Conservation (phyloP, 2,329 filamentous ascomycete species). For the Raffaelea albimanens region DNA sequence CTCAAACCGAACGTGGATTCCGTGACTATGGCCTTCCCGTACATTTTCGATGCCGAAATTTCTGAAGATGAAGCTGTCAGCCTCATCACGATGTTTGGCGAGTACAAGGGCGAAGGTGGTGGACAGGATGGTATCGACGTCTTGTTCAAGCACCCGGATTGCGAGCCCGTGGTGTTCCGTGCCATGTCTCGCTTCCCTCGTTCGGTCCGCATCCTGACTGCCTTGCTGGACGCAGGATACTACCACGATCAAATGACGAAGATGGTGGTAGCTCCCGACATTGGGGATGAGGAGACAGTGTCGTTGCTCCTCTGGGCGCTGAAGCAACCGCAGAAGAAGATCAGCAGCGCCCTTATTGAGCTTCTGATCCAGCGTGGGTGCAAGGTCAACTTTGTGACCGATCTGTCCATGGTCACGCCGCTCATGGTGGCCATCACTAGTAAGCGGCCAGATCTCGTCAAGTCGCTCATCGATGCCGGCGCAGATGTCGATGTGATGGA, state of each 20-base stretch:
- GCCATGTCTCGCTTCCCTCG: constrained; percentile 46
- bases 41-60: constrained; percentile 42
- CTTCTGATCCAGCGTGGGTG: constrained; percentile 44
- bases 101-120: constrained; percentile 37
- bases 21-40: constrained; percentile 44
- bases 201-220: constrained; percentile 40
- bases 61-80: constrained; percentile 40
- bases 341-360: constrained; percentile 49
- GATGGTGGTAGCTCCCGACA: constrained; percentile 32
- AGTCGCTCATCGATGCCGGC: constrained; percentile 44
- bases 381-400: constrained; percentile 47
- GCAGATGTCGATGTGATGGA: constrained; percentile 52
- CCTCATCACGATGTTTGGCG: constrained; percentile 41
- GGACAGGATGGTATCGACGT: constrained; percentile 38
- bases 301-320: constrained; percentile 53
- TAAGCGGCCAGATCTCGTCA: constrained; percentile 47
- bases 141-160: constrained; percentile 31
- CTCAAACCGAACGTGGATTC: constrained; percentile 39
- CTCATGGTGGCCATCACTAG: constrained; percentile 50
- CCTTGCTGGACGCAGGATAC: constrained; percentile 46
- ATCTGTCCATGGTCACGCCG: constrained; percentile 42
- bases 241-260: constrained; percentile 46
- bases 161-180: constrained; percentile 39
- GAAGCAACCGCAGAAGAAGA: constrained; percentile 51
- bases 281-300: constrained; percentile 47